Conservation (phyloP, 768 basidiomycete species). For the Lentinula guzmanii region DNA sequence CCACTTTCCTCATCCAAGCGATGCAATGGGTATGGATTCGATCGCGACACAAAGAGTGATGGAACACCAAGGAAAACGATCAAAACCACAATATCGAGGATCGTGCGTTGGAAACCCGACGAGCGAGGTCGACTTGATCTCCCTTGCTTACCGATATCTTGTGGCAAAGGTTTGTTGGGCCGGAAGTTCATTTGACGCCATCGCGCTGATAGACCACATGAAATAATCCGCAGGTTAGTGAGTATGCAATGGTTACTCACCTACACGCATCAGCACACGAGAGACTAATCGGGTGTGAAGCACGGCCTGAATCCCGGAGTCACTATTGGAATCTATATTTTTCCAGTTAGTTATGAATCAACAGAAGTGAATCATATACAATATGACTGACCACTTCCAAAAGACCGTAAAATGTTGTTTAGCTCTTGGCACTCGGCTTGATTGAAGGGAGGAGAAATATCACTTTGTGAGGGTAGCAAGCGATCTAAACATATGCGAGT, state of each 20-base stretch:
- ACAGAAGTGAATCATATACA: background rate
- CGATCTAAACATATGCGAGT: constrained; percentile 41
- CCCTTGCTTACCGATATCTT: constrained; percentile 30
- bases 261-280: constrained; percentile 61
- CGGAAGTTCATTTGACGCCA: constrained; percentile 73
- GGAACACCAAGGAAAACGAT: constrained; percentile 74
- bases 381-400: constrained; percentile 19
- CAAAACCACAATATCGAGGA: constrained; percentile 55
- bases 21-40: constrained; percentile 23
- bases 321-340: constrained; percentile 18
- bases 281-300: constrained; percentile 62
- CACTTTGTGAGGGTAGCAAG: constrained; percentile 53
- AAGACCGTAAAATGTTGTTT: constrained; percentile 48
- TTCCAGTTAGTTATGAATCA: background rate
- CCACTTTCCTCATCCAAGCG: constrained; percentile 60
- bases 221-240: background rate
- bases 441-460: constrained; percentile 60
- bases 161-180: constrained; percentile 59
- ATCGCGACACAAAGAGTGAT: constrained; percentile 60
- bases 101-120: constrained; percentile 38
- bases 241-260: constrained; percentile 30
- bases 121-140: constrained; percentile 16
- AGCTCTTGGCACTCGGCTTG: constrained; percentile 78
- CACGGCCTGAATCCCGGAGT: constrained; percentile 36
- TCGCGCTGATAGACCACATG: constrained; percentile 33